Conservation (phyloP, 2,329 filamentous ascomycete genomes). For the Calonectria hongkongensis region DNA sequence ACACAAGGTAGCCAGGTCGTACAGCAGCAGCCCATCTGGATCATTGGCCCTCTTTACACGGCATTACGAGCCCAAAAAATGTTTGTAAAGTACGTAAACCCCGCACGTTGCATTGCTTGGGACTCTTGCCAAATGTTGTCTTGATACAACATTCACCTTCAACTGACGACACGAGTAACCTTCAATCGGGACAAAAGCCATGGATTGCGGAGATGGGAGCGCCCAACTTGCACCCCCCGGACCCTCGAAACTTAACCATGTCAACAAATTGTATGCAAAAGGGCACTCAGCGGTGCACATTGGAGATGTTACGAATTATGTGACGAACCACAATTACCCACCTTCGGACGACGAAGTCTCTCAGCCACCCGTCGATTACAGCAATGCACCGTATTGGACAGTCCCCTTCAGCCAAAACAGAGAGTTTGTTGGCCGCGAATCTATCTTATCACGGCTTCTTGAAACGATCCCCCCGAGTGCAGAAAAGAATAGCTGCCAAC, state of each 20-base stretch:
- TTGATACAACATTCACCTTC: too few species aligned
- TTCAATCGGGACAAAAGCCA: not conserved
- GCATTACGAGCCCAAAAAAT: not conserved
- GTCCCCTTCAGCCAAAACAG: slow-evolving; percentile 54
- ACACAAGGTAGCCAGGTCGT: not conserved
- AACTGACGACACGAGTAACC: too few species aligned
- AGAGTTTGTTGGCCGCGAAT: slow-evolving; percentile 52
- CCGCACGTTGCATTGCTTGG: too few species aligned
- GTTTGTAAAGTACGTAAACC: not conserved
- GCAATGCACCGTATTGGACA: not conserved
- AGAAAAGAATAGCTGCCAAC: slow-evolving; percentile 12
- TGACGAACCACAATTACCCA: too few species aligned
- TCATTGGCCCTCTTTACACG: too few species aligned
- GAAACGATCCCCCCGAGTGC: not conserved
- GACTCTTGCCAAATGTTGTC: too few species aligned
- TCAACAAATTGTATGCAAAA: not conserved
- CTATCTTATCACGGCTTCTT: slow-evolving; percentile 36
- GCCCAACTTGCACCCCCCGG: not conserved
- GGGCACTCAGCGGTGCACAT: not conserved
- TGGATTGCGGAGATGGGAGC: not conserved
- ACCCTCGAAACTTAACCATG: not conserved
- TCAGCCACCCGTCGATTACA: not conserved
- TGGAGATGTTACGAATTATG: not conserved
- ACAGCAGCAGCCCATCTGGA: too few species aligned
- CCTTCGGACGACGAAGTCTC: not conserved